Evolutionary conservation across 257 asterid species (phyloP), one percentile per base, ranked within the genome.

Genomic region (Nicotiana attenuata): DNA sequence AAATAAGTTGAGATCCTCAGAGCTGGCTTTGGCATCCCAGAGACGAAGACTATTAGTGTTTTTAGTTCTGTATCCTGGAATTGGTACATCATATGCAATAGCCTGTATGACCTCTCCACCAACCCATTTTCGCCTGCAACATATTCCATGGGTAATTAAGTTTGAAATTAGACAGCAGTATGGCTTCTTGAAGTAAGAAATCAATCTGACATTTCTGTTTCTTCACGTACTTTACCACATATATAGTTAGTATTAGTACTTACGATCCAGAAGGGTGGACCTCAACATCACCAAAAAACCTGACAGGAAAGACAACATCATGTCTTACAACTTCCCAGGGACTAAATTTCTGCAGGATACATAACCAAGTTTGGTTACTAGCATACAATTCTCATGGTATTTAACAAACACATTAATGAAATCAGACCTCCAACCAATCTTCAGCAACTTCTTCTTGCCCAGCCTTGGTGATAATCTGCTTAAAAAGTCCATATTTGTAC

Each of bases 61-160:
- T 88, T 93, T 96, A 78, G 99, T 96, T 90, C 90, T 96, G 88
- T 93, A 96, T 83, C 99, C 99, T 85, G 99, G 99, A 89, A 96
- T 93, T n/a, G 99, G 99, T 57, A 96, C 98, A 90, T 96, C 99
- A 85, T 94, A 96, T 81, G 98, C 98, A 87, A 94, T 81, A 83
- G 99, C 98, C 87, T 96, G 97, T 84, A 94, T 57, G 85, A 93
- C 94, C 91, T 94, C 99, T 55, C 99, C 99, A 78, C 98, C 99
- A 52, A 93, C 89, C 99, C 97, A 96, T 80, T 90, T 94, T 81
- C 98, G 93, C 67, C 98, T 96, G 85, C 65, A 61, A 78, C 82
- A 86, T 67, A 71, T 57, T 55, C 55, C 50, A 45, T 17, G 38
- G 24, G 41, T 33, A 61, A 61, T 20, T 45, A 68, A 35, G 52